phyloP scores from a whole-genome alignment of 768 basidiomycete genomes.

The Rhodotorula kratochvilovae region DNA sequence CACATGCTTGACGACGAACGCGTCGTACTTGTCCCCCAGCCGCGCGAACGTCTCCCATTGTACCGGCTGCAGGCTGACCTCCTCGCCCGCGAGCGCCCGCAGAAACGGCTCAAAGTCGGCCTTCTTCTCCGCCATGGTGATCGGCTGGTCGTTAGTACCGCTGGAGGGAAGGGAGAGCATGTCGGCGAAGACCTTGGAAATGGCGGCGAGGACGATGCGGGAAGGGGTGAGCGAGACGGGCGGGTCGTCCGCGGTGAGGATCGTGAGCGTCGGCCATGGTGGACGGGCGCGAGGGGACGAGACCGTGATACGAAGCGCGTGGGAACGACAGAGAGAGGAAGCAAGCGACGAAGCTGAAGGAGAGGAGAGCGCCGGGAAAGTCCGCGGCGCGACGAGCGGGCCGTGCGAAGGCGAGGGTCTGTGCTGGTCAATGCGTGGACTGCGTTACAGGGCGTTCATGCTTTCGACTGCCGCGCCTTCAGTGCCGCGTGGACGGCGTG shows the following conservation, averaged over 20 bases:
- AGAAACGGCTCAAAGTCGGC: background rate
- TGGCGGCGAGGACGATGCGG: background rate
- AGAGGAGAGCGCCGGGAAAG: too few relatives aligned
- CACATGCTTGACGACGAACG: background rate
- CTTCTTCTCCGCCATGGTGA: background rate
- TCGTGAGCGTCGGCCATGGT: background rate
- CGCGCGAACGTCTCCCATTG: conserved; percentile 5
- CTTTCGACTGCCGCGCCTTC: conserved; percentile 23
- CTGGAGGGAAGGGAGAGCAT: background rate
- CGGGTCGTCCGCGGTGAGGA: background rate
- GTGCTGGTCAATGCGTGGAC: background rate
- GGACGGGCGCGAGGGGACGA: background rate
- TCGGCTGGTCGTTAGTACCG: background rate
- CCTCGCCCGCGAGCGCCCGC: background rate
- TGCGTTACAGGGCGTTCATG: conserved; percentile 1
- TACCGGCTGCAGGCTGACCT: background rate
- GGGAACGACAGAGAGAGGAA: background rate
- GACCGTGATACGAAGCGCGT: background rate
- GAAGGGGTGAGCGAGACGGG: background rate
- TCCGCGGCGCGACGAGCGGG: too few relatives aligned
- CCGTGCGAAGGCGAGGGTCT: too few relatives aligned
- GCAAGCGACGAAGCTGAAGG: background rate
- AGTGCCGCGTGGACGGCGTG: conserved; percentile 36
- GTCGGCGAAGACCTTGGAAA: conserved; percentile 6
- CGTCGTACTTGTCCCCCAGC: conserved; percentile 16